Conservation (phyloP, 441 rosid species). For the Omphalea diandra region DNA sequence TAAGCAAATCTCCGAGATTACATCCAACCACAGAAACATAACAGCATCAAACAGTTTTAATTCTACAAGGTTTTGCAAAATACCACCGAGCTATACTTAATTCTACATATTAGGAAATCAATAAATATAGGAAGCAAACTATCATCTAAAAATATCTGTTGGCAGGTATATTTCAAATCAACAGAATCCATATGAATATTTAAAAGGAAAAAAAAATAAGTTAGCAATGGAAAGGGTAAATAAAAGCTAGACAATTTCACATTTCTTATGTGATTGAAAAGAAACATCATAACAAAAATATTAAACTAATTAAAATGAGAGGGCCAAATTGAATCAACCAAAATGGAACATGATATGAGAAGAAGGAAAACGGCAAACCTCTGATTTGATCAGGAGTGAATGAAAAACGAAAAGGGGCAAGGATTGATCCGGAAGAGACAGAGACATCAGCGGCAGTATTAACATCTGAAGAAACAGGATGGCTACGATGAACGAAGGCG, state of each 20-base stretch:
- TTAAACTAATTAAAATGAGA: too few species aligned
- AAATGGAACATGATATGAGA: neutral
- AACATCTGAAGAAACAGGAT: conserved; percentile 25
- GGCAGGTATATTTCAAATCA: neutral
- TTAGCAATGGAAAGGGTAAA: neutral
- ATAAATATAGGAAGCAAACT: too few species aligned
- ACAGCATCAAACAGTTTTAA: neutral
- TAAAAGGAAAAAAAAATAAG: too few species aligned
- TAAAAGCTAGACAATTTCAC: neutral
- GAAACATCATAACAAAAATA: neutral
- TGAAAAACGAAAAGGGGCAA: conserved; percentile 14
- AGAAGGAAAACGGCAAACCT: conserved; percentile 29
- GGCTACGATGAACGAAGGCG: conserved; percentile 34
- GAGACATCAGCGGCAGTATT: conserved; percentile 15
- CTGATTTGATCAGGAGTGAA: conserved; percentile 38
- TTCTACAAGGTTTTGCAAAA: conserved; percentile 5
- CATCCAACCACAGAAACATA: neutral
- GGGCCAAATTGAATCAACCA: too few species aligned
- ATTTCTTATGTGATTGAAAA: neutral
- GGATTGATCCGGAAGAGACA: conserved; percentile 32
- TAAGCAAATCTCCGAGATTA: neutral
- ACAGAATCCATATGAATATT: neutral
- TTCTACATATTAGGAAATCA: too few species aligned
- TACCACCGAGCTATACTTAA: neutral
- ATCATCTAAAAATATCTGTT: too few species aligned